phyloP scores from a whole-genome alignment of 2,329 filamentous ascomycete genomes.

The Aureobasidium sp. region DNA sequence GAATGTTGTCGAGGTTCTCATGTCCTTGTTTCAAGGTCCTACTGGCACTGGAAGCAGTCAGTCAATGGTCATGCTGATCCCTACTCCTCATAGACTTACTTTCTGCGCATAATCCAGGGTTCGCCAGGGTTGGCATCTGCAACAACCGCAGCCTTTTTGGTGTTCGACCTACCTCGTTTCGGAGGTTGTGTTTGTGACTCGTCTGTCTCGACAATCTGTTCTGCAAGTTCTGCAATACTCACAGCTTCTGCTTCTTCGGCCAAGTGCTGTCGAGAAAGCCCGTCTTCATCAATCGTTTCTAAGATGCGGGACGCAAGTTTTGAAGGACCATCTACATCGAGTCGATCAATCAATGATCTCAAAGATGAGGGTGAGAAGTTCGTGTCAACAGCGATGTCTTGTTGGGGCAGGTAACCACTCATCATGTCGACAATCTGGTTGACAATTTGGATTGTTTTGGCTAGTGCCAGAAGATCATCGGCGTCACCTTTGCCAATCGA shows the following conservation, averaged over 20 bases:
- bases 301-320: conserved; percentile 65
- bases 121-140: conserved; percentile 34
- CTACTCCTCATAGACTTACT: conserved; percentile 17
- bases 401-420: conserved; percentile 13
- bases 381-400: background rate
- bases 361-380: background rate
- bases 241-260: conserved; percentile 65
- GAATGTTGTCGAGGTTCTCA: conserved; percentile 53
- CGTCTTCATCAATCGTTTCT: conserved; percentile 84
- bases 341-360: conserved; percentile 38
- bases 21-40: conserved; percentile 60
- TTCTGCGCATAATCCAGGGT: conserved; percentile 56
- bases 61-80: background rate
- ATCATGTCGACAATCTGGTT: conserved; percentile 53
- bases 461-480: conserved; percentile 79
- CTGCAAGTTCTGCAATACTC: conserved; percentile 65
- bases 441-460: conserved; percentile 71
- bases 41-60: conserved; percentile 48
- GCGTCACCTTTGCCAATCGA: conserved; percentile 84
- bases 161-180: conserved; percentile 5
- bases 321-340: conserved; percentile 60
- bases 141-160: conserved; percentile 2
- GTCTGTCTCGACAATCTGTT: conserved; percentile 42
- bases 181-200: conserved; percentile 18
- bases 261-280: conserved; percentile 71